Conservation (phyloP, 164 flowering plant species). For the Hamamelis virginiana region DNA sequence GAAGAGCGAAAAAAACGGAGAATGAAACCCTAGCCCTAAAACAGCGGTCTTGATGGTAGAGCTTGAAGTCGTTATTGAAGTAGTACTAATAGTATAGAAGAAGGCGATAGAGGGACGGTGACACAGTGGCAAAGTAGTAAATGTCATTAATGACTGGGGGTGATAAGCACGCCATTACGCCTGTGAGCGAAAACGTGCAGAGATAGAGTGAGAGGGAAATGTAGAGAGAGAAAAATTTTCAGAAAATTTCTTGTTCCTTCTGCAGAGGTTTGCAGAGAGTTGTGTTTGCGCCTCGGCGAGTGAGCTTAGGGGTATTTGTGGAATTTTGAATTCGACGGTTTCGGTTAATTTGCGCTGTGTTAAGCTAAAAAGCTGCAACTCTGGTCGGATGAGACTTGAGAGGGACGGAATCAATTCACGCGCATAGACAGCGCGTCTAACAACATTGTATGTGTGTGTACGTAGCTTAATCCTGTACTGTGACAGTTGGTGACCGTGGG, state of each 20-base stretch:
- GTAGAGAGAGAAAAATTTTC: neutral
- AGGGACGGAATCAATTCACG: neutral
- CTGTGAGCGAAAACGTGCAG: neutral
- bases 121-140: slow-evolving; percentile 29
- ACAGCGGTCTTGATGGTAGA: slow-evolving; percentile 4
- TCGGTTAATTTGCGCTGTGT: neutral
- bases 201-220: neutral
- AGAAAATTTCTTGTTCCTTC: neutral
- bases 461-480: too few relatives aligned
- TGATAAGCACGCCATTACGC: neutral
- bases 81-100: neutral
- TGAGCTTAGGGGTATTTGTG: slow-evolving; percentile 2
- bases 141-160: slow-evolving; percentile 21
- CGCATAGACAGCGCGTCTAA: neutral
- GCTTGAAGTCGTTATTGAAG: slow-evolving; percentile 8
- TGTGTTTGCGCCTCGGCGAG: neutral
- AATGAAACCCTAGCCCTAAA: slow-evolving; percentile 13
- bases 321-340: neutral
- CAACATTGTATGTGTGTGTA: too few relatives aligned
- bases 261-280: slow-evolving; percentile 1
- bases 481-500: too few relatives aligned
- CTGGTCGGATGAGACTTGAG: too few relatives aligned
- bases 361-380: slow-evolving; percentile 1
- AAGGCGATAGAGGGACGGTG: neutral
- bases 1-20: neutral